Percentiles rank a stretch among this genome's conserved stretches.
Evolutionary conservation across 148 eudicot species (phyloP).

Genomic region (Silene conica): DNA sequence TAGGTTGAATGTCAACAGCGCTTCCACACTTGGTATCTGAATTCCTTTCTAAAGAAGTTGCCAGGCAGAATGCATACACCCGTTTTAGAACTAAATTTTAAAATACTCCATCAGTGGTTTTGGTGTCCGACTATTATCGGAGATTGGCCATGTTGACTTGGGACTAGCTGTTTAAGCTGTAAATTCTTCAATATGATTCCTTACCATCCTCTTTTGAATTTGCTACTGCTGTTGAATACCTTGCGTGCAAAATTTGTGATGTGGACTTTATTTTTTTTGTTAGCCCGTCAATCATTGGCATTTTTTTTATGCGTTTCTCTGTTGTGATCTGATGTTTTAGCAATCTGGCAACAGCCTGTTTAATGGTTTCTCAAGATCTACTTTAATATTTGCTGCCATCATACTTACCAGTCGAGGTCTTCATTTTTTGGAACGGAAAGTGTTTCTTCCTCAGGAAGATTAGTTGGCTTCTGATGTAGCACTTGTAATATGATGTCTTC

Average conservation of each 20-base stretch:
- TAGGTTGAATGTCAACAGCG: background rate
- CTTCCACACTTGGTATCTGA: background rate
- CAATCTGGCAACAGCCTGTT: background rate
- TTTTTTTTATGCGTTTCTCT: background rate
- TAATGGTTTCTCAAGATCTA: background rate
- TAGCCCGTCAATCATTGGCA: background rate
- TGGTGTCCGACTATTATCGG: background rate
- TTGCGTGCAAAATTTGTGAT: background rate
- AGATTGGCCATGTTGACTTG: background rate
- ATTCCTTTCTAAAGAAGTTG: background rate
- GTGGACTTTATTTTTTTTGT: background rate
- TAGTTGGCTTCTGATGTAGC: background rate
- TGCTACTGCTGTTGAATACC: background rate
- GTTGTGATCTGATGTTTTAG: background rate
- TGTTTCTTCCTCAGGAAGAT: background rate
- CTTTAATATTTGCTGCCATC: background rate
- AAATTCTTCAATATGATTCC: background rate
- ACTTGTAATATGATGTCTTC: background rate
- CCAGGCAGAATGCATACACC: background rate
- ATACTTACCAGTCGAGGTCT: background rate
- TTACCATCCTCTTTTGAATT: background rate
- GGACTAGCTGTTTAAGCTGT: background rate
- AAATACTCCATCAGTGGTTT: background rate
- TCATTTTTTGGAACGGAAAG: background rate
- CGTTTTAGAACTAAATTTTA: background rate